These are phyloP conservation scores for Aspergillus fumigatiaffinis DNA, from an alignment of 2,329 filamentous ascomycete genomes.

Conservation along the genomic window DNA sequence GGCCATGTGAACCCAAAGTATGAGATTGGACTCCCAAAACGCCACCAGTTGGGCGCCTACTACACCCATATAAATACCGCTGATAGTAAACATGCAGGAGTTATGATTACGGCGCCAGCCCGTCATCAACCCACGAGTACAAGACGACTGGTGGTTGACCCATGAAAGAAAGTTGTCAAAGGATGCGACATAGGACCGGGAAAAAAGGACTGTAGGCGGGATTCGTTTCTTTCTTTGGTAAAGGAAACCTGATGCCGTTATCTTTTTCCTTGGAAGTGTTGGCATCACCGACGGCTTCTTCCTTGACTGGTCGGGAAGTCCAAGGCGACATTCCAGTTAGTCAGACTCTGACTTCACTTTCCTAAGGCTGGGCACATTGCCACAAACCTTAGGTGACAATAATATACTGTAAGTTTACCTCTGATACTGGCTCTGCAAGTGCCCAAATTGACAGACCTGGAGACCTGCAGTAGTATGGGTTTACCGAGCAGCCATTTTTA, in stretches of 20 bases:
- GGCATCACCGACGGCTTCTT: constrained; percentile 8
- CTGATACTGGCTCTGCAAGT: neutral
- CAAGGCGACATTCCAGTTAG: neutral
- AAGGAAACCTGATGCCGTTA: neutral
- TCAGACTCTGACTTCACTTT: neutral
- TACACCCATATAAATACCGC: neutral
- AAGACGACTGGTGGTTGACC: neutral
- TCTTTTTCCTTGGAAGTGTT: constrained; percentile 2
- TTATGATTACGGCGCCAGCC: constrained; percentile 1
- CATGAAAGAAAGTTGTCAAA: neutral
- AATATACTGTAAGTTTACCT: too few relatives aligned
- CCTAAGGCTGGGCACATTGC: too few relatives aligned
- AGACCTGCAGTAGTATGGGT: neutral
- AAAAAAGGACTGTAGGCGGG: neutral
- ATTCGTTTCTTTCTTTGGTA: neutral
- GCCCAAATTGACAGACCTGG: neutral
- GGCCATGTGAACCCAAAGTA: neutral
- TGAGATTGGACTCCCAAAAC: neutral
- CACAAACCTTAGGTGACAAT: too few relatives aligned
- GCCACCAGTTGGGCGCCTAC: neutral
- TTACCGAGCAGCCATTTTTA: neutral
- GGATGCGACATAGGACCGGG: neutral
- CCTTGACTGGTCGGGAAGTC: constrained; percentile 7
- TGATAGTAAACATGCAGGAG: neutral
- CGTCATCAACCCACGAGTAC: constrained; percentile 1